These are phyloP conservation scores for Lipomyces japonicus DNA, from an alignment of 805 yeast genomes.

Conservation along the genomic window DNA sequence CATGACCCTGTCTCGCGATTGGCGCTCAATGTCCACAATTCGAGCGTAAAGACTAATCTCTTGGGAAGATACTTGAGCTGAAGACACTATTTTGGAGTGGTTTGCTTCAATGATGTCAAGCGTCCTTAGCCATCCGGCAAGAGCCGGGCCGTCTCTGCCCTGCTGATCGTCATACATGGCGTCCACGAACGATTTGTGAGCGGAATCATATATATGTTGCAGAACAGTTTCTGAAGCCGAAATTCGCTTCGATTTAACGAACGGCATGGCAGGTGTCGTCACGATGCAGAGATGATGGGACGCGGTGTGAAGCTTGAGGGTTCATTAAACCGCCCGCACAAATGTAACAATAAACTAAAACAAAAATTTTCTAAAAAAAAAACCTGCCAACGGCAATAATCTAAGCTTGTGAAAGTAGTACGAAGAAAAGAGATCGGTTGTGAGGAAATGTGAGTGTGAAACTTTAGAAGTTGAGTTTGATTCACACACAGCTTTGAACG, in stretches of 20 bases:
- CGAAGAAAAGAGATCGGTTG: no score
- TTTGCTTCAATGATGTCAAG: slow-evolving; percentile 36
- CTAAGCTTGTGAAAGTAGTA: no score
- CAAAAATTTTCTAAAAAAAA: no score
- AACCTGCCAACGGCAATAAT: no score
- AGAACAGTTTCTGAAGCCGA: slow-evolving; percentile 29
- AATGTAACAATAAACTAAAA: no score
- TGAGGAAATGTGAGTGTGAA: no score
- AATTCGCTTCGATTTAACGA: slow-evolving; percentile 19
- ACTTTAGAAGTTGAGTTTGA: no score
- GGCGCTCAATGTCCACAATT: slow-evolving; percentile 41
- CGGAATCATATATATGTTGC: slow-evolving; percentile 42
- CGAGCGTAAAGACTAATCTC: slow-evolving; percentile 39
- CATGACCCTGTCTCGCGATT: slow-evolving; percentile 39
- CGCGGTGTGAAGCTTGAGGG: no score
- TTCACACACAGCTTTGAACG: no score
- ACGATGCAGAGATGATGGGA: no score
- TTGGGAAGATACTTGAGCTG: slow-evolving; percentile 36
- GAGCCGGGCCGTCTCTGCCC: slow-evolving; percentile 37
- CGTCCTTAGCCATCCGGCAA: slow-evolving; percentile 40
- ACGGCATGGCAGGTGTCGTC: slow-evolving; percentile 7
- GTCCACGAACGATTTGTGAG: slow-evolving; percentile 42
- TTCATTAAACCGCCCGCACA: no score
- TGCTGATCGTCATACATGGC: slow-evolving; percentile 41
- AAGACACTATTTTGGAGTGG: slow-evolving; percentile 35